Evolutionary conservation across 345 rosid genomes (phyloP).

Genomic region (Populus nigra): DNA sequence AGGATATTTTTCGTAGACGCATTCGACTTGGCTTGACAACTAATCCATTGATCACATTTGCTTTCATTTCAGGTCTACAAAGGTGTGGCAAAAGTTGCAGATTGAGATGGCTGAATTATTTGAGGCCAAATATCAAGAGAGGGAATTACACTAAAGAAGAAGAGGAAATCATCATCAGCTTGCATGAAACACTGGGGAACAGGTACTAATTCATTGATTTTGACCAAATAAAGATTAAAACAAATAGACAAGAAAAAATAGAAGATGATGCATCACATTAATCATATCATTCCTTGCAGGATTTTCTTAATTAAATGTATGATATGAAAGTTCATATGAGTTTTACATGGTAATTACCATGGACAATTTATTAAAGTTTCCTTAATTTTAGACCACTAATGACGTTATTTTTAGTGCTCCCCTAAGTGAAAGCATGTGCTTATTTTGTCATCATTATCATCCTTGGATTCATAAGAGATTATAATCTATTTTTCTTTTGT

Average conservation of each 20-base stretch:
- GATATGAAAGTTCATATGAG: background rate
- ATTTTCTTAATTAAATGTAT: too few species aligned
- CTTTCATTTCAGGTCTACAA: constrained; percentile 38
- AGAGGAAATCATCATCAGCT: constrained; percentile 42
- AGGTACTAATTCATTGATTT: constrained; percentile 20
- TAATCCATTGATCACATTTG: background rate
- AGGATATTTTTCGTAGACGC: background rate
- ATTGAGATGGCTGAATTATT: constrained; percentile 59
- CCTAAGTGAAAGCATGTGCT: background rate
- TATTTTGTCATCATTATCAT: background rate
- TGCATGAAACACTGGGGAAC: constrained; percentile 46
- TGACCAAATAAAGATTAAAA: background rate
- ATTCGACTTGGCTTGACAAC: background rate
- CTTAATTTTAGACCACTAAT: background rate
- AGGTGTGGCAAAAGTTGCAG: constrained; percentile 74
- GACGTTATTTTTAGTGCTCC: background rate
- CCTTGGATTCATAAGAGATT: background rate
- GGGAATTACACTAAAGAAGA: constrained; percentile 53
- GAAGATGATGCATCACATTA: background rate
- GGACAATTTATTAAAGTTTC: background rate
- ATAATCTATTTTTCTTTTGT: background rate
- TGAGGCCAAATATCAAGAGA: constrained; percentile 54
- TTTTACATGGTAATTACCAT: background rate
- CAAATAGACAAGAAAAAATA: too few species aligned
- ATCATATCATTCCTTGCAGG: background rate